phyloP scores from a whole-genome alignment of 2,329 filamentous ascomycete genomes.

The Penicillium sp. region DNA sequence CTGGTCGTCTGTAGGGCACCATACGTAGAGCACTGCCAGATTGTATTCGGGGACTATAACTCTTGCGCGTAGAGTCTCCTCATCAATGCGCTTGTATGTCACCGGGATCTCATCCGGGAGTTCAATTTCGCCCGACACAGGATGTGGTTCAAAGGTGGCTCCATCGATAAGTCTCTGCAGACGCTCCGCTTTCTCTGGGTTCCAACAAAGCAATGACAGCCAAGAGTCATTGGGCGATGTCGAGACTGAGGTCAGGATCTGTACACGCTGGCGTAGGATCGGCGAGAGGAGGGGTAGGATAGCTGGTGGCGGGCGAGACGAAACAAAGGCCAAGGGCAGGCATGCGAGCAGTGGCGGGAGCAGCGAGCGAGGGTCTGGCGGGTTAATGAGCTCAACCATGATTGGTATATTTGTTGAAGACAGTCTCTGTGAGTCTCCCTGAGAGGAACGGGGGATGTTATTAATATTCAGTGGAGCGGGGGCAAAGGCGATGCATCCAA shows the following conservation, averaged over 20 bases:
- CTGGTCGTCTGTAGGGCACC: slow-evolving; percentile 54
- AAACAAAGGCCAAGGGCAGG: slow-evolving; percentile 55
- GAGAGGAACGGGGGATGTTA: too few species aligned
- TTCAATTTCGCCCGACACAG: slow-evolving; percentile 60
- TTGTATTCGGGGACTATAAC: slow-evolving; percentile 52
- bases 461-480: neutral
- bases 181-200: slow-evolving; percentile 47
- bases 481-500: neutral
- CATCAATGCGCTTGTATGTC: slow-evolving; percentile 54
- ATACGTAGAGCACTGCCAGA: slow-evolving; percentile 53
- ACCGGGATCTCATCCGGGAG: slow-evolving; percentile 52
- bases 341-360: slow-evolving; percentile 60
- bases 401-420: slow-evolving; percentile 22
- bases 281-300: slow-evolving; percentile 57
- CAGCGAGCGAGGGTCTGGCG: slow-evolving; percentile 52
- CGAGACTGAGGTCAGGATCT: slow-evolving; percentile 48
- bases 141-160: slow-evolving; percentile 56
- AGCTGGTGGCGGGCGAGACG: slow-evolving; percentile 54
- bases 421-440: too few species aligned
- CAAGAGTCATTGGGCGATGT: slow-evolving; percentile 48
- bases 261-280: slow-evolving; percentile 57
- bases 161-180: slow-evolving; percentile 51
- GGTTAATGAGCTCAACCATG: slow-evolving; percentile 51
- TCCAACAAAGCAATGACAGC: slow-evolving; percentile 57
- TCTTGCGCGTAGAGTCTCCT: slow-evolving; percentile 55